phyloP scores from a whole-genome alignment of 1,139 yeast species.

The Candida pseudoviswanathii region DNA sequence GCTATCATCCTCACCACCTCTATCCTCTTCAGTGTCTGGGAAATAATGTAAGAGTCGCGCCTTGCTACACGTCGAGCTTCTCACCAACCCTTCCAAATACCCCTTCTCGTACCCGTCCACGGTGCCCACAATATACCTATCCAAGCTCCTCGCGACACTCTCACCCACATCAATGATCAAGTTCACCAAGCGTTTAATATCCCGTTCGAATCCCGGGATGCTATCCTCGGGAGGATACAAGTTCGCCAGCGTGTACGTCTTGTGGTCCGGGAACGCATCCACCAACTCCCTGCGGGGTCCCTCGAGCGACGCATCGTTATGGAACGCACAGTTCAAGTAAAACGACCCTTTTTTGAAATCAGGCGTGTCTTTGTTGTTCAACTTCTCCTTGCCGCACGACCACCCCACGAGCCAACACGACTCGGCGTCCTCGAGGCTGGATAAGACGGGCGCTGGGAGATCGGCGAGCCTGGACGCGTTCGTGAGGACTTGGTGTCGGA shows the following conservation, averaged over 20 bases:
- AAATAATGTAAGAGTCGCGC: slow-evolving; percentile 62
- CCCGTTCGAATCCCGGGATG: slow-evolving; percentile 31
- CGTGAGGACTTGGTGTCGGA: slow-evolving; percentile 46
- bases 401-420: slow-evolving; percentile 59
- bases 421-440: slow-evolving; percentile 48
- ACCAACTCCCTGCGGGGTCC: slow-evolving; percentile 44
- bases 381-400: slow-evolving; percentile 64
- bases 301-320: slow-evolving; percentile 42
- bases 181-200: slow-evolving; percentile 42
- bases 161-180: slow-evolving; percentile 54
- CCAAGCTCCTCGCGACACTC: slow-evolving; percentile 57
- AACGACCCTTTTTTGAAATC: slow-evolving; percentile 61
- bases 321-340: slow-evolving; percentile 63
- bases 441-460: slow-evolving; percentile 36
- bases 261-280: slow-evolving; percentile 33
- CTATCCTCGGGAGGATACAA: slow-evolving; percentile 50
- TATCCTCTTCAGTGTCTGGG: slow-evolving; percentile 24
- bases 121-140: slow-evolving; percentile 37
- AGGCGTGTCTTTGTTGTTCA: slow-evolving; percentile 40
- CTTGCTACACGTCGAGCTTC: slow-evolving; percentile 56
- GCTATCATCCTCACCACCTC: slow-evolving; percentile 27
- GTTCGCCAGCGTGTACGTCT: slow-evolving; percentile 52
- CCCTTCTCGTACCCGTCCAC: slow-evolving; percentile 31
- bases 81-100: slow-evolving; percentile 49
- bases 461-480: slow-evolving; percentile 50